A percentile compares a stretch with the other conserved stretches of the same genome.
Evolutionary conservation across 2,329 filamentous ascomycete genomes (phyloP).

Genomic region (Colletotrichum camelliae): DNA sequence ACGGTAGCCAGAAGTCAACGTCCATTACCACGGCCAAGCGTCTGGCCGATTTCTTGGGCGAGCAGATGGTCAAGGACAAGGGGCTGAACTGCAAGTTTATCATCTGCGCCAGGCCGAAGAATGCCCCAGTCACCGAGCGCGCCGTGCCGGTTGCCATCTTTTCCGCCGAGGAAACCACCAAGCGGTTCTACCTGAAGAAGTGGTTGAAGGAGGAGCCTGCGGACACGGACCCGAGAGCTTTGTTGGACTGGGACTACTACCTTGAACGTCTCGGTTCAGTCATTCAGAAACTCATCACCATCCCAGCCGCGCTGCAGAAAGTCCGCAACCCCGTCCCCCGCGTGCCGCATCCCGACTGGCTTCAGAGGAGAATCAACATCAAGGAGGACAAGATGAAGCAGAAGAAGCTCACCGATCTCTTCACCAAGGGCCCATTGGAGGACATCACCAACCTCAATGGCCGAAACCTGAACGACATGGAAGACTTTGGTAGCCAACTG

Average conservation of each 20-base stretch:
- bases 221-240: constrained; percentile 86
- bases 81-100: constrained; percentile 99
- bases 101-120: constrained; percentile 85
- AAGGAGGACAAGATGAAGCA: constrained; percentile 99
- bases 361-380: constrained; percentile 89
- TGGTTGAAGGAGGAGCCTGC: constrained; percentile 94
- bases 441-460: constrained; percentile 73
- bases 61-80: constrained; percentile 99
- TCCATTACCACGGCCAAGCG: constrained; percentile 98
- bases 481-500: constrained; percentile 78
- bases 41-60: constrained; percentile 92
- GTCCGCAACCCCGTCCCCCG: constrained; percentile 92
- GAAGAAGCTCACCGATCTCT: constrained; percentile 96
- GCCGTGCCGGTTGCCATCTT: constrained; percentile 97
- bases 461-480: constrained; percentile 69
- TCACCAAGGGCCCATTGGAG: constrained; percentile 73
- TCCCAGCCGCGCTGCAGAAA: constrained; percentile 95
- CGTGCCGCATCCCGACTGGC: constrained; percentile 94
- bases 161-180: constrained; percentile 87
- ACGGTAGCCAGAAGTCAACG: constrained; percentile 93
- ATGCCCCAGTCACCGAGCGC: constrained; percentile 91
- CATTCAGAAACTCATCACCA: constrained; percentile 98
- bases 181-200: constrained; percentile 88
- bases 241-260: constrained; percentile 98
- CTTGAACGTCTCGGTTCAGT: constrained; percentile 94